These are phyloP conservation scores for Talaromyces sp. DNA, from an alignment of 2,329 filamentous ascomycete genomes.

Conservation along the genomic window DNA sequence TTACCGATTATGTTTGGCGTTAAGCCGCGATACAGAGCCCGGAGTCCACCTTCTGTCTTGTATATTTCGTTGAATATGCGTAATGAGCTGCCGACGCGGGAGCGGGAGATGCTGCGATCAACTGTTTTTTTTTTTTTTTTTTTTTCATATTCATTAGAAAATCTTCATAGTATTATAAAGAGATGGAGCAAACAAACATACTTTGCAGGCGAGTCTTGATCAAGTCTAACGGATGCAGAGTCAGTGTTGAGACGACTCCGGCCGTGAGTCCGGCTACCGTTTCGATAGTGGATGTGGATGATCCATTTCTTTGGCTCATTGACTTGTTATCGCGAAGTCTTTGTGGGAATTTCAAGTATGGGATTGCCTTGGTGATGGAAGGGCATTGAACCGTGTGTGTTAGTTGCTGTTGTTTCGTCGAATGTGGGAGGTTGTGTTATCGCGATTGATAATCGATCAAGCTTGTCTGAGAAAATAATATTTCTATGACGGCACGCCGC, in stretches of 20 bases:
- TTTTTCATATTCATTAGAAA: too few species aligned
- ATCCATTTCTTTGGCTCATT: constrained; percentile 49
- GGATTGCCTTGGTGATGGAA: too few species aligned
- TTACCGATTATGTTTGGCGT: constrained; percentile 89
- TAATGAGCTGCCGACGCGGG: constrained; percentile 49
- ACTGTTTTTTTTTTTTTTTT: constrained; percentile 42
- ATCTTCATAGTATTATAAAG: not conserved
- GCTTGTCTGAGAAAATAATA: not conserved
- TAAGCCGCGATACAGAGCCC: constrained; percentile 80
- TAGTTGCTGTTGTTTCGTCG: not conserved
- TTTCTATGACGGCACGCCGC: not conserved
- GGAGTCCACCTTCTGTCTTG: constrained; percentile 52
- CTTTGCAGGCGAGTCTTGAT: constrained; percentile 95
- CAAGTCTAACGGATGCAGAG: constrained; percentile 87
- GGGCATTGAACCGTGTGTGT: not conserved
- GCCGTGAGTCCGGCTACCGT: constrained; percentile 84
- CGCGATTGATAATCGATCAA: not conserved
- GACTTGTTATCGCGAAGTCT: not conserved
- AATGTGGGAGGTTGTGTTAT: not conserved
- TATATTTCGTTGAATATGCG: constrained; percentile 50
- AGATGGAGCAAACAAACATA: constrained; percentile 35
- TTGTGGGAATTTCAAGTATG: not conserved
- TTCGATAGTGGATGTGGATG: constrained; percentile 77
- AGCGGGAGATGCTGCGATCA: constrained; percentile 45
- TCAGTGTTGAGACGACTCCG: constrained; percentile 77